Conservation (phyloP, 139 green algal genomes). For the Bryopsis sp. region DNA sequence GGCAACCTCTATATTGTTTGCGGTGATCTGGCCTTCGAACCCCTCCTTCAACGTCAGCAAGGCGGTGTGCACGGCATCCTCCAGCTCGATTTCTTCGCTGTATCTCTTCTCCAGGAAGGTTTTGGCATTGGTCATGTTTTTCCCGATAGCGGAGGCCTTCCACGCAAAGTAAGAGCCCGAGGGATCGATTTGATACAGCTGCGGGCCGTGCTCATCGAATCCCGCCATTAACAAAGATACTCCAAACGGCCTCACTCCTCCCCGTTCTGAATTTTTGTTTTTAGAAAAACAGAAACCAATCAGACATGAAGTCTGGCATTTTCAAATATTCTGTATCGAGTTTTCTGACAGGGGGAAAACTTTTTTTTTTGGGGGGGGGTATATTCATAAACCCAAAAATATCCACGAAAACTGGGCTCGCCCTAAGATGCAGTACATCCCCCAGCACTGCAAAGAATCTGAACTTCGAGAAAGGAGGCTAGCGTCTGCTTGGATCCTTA, state of each 20-base stretch:
- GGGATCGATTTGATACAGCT: slow-evolving; percentile 98
- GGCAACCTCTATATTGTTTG: slow-evolving; percentile 77
- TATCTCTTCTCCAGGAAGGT: slow-evolving; percentile 91
- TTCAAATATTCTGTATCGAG: too few relatives aligned
- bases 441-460: too few relatives aligned
- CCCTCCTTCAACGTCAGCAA: slow-evolving; percentile 97
- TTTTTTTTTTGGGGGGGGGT: too few relatives aligned
- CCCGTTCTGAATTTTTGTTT: slow-evolving; percentile 77
- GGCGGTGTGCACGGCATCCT: slow-evolving; percentile 97
- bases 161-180: slow-evolving; percentile 97
- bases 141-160: slow-evolving; percentile 96
- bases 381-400: too few relatives aligned
- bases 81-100: slow-evolving; percentile 94
- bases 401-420: too few relatives aligned
- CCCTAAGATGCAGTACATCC: too few relatives aligned
- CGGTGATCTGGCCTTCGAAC: slow-evolving; percentile 90
- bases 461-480: too few relatives aligned
- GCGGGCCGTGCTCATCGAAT: slow-evolving; percentile 87
- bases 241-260: slow-evolving; percentile 94
- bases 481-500: too few relatives aligned
- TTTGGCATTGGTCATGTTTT: slow-evolving; percentile 97
- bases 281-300: too few relatives aligned
- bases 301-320: too few relatives aligned
- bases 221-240: slow-evolving; percentile 94
- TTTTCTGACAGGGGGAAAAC: too few relatives aligned